These are phyloP conservation scores for Abelmoschus esculentus DNA, from an alignment of 345 rosid species.

Conservation along the genomic window DNA sequence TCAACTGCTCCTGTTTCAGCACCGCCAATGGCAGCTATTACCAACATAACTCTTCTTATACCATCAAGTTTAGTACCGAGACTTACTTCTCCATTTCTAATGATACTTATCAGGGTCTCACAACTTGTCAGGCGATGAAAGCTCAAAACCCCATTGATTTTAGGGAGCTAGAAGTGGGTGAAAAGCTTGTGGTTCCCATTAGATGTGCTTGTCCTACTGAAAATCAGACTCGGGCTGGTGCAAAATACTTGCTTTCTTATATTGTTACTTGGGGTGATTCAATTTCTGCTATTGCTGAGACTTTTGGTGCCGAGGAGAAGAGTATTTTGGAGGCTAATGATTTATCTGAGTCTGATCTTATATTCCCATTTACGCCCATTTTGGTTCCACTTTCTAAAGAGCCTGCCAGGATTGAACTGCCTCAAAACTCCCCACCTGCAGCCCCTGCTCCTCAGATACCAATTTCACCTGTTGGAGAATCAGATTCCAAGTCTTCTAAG, in stretches of 20 bases:
- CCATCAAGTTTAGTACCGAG: not conserved
- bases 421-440: conserved; percentile 27
- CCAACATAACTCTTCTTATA: conserved; percentile 65
- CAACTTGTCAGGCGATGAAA: conserved; percentile 82
- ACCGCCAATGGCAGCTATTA: conserved; percentile 23
- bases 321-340: conserved; percentile 45
- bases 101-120: conserved; percentile 74
- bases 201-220: conserved; percentile 79
- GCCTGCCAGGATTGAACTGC: conserved; percentile 29
- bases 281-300: conserved; percentile 35
- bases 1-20: conserved; percentile 53
- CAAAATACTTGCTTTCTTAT: conserved; percentile 51
- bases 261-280: conserved; percentile 36
- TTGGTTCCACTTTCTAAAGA: conserved; percentile 51
- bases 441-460: conserved; percentile 18
- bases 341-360: conserved; percentile 14
- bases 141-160: conserved; percentile 41
- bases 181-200: conserved; percentile 45
- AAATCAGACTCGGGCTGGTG: conserved; percentile 44
- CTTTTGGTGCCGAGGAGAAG: conserved; percentile 32
- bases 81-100: conserved; percentile 59
- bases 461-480: conserved; percentile 7
- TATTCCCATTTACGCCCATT: conserved; percentile 56
- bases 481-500: conserved; percentile 38
- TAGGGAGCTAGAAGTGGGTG: conserved; percentile 16